Conservation (phyloP, 225 moss, liverwort and hornwort species). For the Rhytidiadelphus loreus region DNA sequence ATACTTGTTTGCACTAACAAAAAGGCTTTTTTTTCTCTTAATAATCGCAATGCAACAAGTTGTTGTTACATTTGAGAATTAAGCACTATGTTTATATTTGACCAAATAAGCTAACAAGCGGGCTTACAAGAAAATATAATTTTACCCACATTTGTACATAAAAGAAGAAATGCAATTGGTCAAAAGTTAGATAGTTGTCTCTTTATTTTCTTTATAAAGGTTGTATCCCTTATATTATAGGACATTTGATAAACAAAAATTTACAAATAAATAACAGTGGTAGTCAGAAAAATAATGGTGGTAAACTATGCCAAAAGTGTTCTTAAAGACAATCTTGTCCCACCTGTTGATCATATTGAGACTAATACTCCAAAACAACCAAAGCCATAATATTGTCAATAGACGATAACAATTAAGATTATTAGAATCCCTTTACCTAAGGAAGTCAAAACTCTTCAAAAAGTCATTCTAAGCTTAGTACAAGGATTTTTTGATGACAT, state of each 20-base stretch:
- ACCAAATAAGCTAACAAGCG: neutral
- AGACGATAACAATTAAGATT: neutral
- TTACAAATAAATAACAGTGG: neutral
- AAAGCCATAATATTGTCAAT: neutral
- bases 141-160: neutral
- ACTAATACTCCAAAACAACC: neutral
- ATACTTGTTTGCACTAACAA: neutral
- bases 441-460: too few species aligned
- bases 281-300: neutral
- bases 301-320: neutral
- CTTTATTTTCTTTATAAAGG: neutral
- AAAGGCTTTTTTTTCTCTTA: too few species aligned
- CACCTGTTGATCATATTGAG: neutral
- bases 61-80: neutral
- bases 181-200: too few species aligned
- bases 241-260: neutral
- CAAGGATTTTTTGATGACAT: too few species aligned
- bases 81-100: neutral
- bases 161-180: neutral
- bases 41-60: too few species aligned
- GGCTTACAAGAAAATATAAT: neutral
- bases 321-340: neutral
- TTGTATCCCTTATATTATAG: neutral
- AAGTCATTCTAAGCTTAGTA: too few species aligned
- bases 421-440: neutral